Base-by-base conservation (phyloP, 2,329 filamentous ascomycete genomes). In the Didymella exigua region DNA sequence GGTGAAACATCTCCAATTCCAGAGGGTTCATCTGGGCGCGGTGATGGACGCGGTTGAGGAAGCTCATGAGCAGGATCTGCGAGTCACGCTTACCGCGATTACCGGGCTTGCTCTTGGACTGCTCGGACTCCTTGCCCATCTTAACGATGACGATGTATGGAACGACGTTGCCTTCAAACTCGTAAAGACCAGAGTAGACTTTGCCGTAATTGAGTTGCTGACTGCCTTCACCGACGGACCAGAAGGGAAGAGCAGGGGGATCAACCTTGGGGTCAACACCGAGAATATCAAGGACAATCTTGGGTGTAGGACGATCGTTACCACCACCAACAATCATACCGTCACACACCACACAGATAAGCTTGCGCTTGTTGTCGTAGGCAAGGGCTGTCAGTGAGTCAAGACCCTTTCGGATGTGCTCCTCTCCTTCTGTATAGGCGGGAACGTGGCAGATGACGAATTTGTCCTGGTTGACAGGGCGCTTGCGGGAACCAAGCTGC, bases 31-130 rank as follows among this genome's bases (percentile, higher is more conserved):
- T 99, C 0, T 93, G 89, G 2, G 90, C 82, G 59, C 93, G 90
- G 76, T 98, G 91, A 74, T 99, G 95, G 40, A 99, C 95, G 56
- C 93, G 91, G 78, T 99, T 99, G 67, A 99, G 85, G 84, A 99
- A 99, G 78, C 89, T 93, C 88, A 99, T 93, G 44, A 98, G 82
- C 61, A 98, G 77, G 68, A 99, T 91, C 76, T 99, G 95, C 29
- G 93, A 96, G 76, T 99, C 95, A 82, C 95, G 92, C 81, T 99
- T 99, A 76, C 95, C 95, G 77, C 95, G 90, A 78, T 99, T 99
- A 67, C 95, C 95, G 47, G 95, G 95, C 80, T 97, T 98, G 2
- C 91, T 81, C 77, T 93, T 95, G 69, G 77, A 80, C 75, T 96
- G 91, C 76, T 99, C 95, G 5, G 93, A 96, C 74, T 97, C 91